Percentiles rank a stretch among this genome's conserved stretches.
phyloP scores from a whole-genome alignment of 2,329 filamentous ascomycete species.

The Myriosclerotinia duriaeana region DNA sequence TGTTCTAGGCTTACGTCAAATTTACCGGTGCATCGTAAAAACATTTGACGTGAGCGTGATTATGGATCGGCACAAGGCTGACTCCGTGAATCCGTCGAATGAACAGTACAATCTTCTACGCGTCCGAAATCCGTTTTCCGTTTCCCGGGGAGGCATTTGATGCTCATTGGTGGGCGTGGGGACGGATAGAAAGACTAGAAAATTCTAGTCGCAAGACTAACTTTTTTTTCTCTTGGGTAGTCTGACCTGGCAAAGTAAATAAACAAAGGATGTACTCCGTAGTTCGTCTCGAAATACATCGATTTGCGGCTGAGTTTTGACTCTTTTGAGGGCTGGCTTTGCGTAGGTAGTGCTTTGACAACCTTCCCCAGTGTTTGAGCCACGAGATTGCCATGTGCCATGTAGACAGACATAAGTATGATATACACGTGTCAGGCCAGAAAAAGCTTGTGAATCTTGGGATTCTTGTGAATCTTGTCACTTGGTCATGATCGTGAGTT shows the following conservation, averaged over 20 bases:
- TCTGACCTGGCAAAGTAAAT: neutral
- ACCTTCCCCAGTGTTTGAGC: neutral
- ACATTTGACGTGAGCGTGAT: conserved; percentile 10
- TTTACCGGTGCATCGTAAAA: neutral
- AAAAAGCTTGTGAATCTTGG: neutral
- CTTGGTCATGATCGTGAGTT: neutral
- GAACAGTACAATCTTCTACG: neutral
- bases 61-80: conserved; percentile 19
- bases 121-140: conserved; percentile 7
- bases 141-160: neutral
- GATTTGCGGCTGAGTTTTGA: neutral
- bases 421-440: neutral
- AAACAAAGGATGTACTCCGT: neutral
- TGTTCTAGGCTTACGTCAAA: neutral
- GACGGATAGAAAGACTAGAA: neutral
- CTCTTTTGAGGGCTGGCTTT: neutral
- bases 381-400: conserved; percentile 3
- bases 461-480: neutral
- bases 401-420: conserved; percentile 1
- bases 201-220: neutral
- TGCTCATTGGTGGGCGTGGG: conserved; percentile 2
- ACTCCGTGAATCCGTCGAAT: conserved; percentile 5
- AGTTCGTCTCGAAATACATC: neutral
- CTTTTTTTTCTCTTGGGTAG: no score
- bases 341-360: no score